Evolutionary conservation across 176 grass and related monocot genomes (phyloP).

Genomic region (Puya raimondii): DNA sequence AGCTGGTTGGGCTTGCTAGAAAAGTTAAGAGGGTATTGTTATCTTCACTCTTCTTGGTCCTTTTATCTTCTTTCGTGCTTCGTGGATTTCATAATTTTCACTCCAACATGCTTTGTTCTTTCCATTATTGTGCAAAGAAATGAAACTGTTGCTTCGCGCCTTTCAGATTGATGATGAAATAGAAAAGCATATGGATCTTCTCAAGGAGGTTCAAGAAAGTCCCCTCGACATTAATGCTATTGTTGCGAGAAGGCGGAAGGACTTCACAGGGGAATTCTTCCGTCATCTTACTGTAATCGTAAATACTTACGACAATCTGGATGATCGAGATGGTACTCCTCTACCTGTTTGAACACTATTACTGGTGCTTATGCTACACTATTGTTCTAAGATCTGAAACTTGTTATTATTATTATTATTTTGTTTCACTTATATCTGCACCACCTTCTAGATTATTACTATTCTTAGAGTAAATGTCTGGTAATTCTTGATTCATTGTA

Average conservation of each 20-base stretch:
- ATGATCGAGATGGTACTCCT: conserved; percentile 73
- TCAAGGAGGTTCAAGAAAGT: conserved; percentile 60
- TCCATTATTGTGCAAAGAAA: not conserved
- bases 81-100: not conserved
- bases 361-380: not conserved
- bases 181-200: conserved; percentile 80
- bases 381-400: not conserved
- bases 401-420: too few species aligned
- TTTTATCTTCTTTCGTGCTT: not conserved
- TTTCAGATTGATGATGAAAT: conserved; percentile 74
- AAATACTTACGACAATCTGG: conserved; percentile 50
- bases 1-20: conserved; percentile 68
- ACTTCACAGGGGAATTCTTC: conserved; percentile 80
- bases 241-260: conserved; percentile 67
- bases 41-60: not conserved
- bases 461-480: not conserved
- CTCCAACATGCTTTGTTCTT: too few species aligned
- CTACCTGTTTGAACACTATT: conserved; percentile 3
- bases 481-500: not conserved
- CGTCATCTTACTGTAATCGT: conserved; percentile 59
- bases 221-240: conserved; percentile 67
- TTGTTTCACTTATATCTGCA: not conserved
- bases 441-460: not conserved
- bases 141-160: not conserved
- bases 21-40: conserved; percentile 76